Conservation (phyloP, 805 yeast genomes). For the Lipomyces mesembrius region DNA sequence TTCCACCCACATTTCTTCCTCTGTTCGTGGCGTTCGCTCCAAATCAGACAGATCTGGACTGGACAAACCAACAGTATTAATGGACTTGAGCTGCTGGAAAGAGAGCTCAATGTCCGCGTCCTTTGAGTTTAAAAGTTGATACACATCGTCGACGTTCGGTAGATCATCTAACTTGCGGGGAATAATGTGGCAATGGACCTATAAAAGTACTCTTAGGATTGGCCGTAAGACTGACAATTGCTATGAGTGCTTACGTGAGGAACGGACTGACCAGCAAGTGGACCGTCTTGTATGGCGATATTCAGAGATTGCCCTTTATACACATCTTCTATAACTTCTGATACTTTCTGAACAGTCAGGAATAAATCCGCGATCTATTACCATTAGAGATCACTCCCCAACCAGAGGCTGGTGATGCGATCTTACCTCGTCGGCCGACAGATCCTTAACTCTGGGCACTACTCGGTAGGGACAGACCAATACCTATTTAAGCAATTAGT, state of each 20-base stretch:
- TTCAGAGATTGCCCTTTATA: constrained; percentile 85
- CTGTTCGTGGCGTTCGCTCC: constrained; percentile 57
- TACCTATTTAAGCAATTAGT: constrained; percentile 44
- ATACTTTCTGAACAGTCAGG: constrained; percentile 70
- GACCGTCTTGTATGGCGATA: constrained; percentile 94
- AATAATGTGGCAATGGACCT: constrained; percentile 80
- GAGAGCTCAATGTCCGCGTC: constrained; percentile 52
- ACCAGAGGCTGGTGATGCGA: neutral
- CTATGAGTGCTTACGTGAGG: constrained; percentile 63
- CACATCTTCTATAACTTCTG: constrained; percentile 64
- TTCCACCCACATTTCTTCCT: constrained; percentile 72
- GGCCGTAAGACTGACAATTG: no score
- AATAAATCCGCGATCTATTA: constrained; percentile 65
- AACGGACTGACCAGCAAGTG: constrained; percentile 93
- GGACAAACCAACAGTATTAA: constrained; percentile 38
- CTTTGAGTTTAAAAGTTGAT: constrained; percentile 61
- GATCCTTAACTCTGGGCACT: constrained; percentile 68
- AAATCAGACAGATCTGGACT: constrained; percentile 54
- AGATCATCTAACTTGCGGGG: constrained; percentile 69
- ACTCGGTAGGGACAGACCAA: constrained; percentile 80
- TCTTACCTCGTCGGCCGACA: constrained; percentile 64
- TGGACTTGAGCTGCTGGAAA: constrained; percentile 29
- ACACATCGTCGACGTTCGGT: constrained; percentile 74
- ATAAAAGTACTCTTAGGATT: neutral
- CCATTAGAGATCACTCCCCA: neutral